Base-by-base conservation (phyloP, 116 monocot species). In the Posidonia oceanica region DNA sequence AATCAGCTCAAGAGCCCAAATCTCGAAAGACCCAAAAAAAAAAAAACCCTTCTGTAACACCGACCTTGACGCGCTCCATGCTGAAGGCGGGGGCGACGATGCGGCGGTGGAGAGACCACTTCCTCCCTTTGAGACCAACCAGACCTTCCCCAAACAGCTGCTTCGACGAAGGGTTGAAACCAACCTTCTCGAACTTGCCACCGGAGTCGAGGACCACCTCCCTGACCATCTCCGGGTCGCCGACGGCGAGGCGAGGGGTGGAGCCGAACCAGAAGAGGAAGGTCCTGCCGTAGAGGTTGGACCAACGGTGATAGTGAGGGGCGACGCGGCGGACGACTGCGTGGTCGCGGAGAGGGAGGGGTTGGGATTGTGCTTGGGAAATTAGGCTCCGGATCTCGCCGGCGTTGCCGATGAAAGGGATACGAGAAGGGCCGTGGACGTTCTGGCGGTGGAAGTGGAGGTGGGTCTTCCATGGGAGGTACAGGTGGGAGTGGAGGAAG, bases 231-330 rank as follows among this genome's bases (percentile, higher is more conserved):
- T 71, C 75, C 51, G 89, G 89, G 23, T 87, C 87, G 2, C 67
- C 77, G 41, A 94, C 60, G 54, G 79, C 83, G 23, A 94, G 83
- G 70, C 87, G 72, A 39, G 93, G 87, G 41, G 52, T 17, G 12
- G 75, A 59, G 48, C 93, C 93, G 70, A 94, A 89, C 93, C 93
- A 89, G 75, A 67, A 93, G 56, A 89, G 75, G 77, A 89, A 93
- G 16, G 44, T 67, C 37, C 64, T 63, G 21, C 93, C 93, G 81
- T 81, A 83, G 48, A 13, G 59, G 42, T 52, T 69, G 10, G 89
- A 83, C 89, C 93, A 93, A 29, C 61, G 66, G 67, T 59, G 41
- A 69, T 79, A 87, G 74, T 89, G 89, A 8, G 93, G 93, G n/a
- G 67, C 41, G 52, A 76, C 85, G 13, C 87, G 87, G 54, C 67